phyloP scores from a whole-genome alignment of 768 basidiomycete genomes.

The Kwoniella sp. region DNA sequence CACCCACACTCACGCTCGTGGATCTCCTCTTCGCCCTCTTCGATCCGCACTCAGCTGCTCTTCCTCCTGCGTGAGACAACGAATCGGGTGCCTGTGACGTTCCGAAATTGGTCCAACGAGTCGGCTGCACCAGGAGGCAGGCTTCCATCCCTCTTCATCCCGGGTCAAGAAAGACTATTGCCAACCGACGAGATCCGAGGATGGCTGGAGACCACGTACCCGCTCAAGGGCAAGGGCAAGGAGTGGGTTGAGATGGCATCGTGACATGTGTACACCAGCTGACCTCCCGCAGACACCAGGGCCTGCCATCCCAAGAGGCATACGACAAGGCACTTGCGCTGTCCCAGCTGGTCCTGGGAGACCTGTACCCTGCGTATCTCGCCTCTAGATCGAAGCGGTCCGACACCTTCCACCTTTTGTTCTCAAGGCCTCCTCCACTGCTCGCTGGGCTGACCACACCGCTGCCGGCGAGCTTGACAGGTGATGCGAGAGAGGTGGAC shows the following conservation, averaged over 20 bases:
- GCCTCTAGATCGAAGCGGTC: conserved; percentile 9
- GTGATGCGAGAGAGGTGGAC: conserved; percentile 28
- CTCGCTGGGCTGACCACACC: conserved; percentile 35
- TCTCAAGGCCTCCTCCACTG: conserved; percentile 34
- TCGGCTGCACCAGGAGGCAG: conserved; percentile 25
- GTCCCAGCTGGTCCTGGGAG: conserved; percentile 28
- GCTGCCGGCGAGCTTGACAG: conserved; percentile 34
- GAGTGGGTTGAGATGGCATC: conserved; percentile 17
- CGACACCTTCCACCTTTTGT: conserved; percentile 9
- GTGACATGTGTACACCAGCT: background rate
- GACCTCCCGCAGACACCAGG: conserved; percentile 22
- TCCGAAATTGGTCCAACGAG: conserved; percentile 30
- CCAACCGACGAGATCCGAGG: conserved; percentile 27
- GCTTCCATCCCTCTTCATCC: conserved; percentile 32
- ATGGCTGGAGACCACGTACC: conserved; percentile 37
- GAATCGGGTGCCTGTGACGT: conserved; percentile 17
- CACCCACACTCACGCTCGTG: conserved; percentile 24
- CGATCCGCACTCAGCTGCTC: conserved; percentile 34
- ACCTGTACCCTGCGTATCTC: conserved; percentile 33
- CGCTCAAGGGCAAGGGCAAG: conserved; percentile 29
- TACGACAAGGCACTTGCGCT: conserved; percentile 36
- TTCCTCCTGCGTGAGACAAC: conserved; percentile 30
- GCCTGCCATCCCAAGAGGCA: conserved; percentile 31
- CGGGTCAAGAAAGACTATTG: conserved; percentile 21
- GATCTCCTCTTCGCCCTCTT: conserved; percentile 30